Evolutionary conservation across 2,329 filamentous ascomycete genomes (phyloP).

Genomic region (Cladophialophora psammophila): DNA sequence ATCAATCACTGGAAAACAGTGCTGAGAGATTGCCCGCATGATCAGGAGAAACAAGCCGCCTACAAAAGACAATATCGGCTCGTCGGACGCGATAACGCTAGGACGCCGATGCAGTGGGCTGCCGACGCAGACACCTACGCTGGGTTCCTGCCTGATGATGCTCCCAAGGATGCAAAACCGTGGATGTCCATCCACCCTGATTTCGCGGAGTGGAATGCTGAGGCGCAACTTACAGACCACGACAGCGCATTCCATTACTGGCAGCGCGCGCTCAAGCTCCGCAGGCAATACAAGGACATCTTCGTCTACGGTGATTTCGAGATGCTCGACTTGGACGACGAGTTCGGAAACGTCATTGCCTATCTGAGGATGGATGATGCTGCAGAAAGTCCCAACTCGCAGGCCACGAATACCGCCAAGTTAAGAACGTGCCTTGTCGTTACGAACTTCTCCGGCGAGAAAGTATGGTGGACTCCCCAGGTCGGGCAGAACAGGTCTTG

Average conservation of each 20-base stretch:
- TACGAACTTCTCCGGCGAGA: conserved; percentile 31
- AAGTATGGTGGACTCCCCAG: conserved; percentile 34
- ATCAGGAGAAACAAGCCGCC: conserved; percentile 24
- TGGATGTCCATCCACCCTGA: conserved; percentile 69
- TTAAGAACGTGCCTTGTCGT: conserved; percentile 30
- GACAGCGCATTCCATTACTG: conserved; percentile 66
- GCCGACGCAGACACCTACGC: conserved; percentile 55
- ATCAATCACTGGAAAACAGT: conserved; percentile 56
- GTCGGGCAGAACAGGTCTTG: conserved; percentile 19
- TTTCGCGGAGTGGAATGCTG: conserved; percentile 64
- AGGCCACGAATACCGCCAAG: neutral
- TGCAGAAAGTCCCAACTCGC: neutral
- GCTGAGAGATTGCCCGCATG: conserved; percentile 23
- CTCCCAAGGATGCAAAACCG: conserved; percentile 44
- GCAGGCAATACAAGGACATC: conserved; percentile 64
- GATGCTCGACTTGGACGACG: conserved; percentile 34
- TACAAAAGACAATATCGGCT: conserved; percentile 22
- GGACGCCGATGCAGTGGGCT: conserved; percentile 74
- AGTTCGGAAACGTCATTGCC: conserved; percentile 22
- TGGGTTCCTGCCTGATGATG: conserved; percentile 62
- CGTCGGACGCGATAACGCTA: conserved; percentile 62
- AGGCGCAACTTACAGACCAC: conserved; percentile 57
- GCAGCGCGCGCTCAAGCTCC: conserved; percentile 61
- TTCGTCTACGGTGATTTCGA: conserved; percentile 52
- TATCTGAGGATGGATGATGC: conserved; percentile 32